Conservation (phyloP, 2,329 filamentous ascomycete genomes). For the Lachnellula suecica region DNA sequence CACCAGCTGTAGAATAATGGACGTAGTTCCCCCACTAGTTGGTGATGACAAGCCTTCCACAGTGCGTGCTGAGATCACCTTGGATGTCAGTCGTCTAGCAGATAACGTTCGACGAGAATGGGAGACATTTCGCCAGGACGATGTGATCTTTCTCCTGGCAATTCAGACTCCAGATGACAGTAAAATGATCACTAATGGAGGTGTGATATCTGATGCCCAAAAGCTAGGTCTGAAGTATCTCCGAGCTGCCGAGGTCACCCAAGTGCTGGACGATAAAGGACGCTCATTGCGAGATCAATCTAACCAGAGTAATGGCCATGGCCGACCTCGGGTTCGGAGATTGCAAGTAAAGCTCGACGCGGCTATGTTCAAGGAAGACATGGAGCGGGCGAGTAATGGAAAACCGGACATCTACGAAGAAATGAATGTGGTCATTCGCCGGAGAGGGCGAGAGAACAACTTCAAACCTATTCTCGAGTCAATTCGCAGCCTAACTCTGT, state of each 20-base stretch:
- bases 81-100: conserved; percentile 79
- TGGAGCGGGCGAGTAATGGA: conserved; percentile 61
- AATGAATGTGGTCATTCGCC: conserved; percentile 82
- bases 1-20: conserved; percentile 59
- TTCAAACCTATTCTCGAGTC: conserved; percentile 93
- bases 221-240: conserved; percentile 68
- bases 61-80: conserved; percentile 80
- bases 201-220: conserved; percentile 50
- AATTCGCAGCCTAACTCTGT: conserved; percentile 80
- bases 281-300: conserved; percentile 65
- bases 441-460: conserved; percentile 90
- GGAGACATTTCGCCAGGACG: conserved; percentile 83
- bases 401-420: conserved; percentile 77
- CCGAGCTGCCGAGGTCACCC: conserved; percentile 81
- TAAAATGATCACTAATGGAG: conserved; percentile 53
- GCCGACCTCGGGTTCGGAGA: conserved; percentile 60
- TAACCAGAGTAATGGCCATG: conserved; percentile 62
- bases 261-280: conserved; percentile 83
- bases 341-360: conserved; percentile 82
- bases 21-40: conserved; percentile 79
- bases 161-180: conserved; percentile 61
- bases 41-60: conserved; percentile 80
- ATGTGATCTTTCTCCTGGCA: conserved; percentile 84
- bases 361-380: conserved; percentile 74
- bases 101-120: conserved; percentile 79